Conservation (phyloP, 345 rosid genomes). For the Laguncularia racemosa region DNA sequence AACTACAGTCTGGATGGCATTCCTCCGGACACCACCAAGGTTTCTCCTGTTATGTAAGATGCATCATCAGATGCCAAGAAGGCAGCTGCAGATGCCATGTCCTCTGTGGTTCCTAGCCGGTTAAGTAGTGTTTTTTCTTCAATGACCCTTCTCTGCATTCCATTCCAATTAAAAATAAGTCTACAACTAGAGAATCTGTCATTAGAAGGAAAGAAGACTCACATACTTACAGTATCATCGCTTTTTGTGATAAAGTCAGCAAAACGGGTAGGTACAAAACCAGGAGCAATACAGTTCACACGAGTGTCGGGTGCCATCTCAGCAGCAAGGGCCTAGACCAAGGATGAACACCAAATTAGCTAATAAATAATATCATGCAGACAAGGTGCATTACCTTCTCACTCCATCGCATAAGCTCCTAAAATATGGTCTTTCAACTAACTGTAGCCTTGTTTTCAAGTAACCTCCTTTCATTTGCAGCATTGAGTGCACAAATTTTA, state of each 20-base stretch:
- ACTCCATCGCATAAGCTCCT: too few species aligned
- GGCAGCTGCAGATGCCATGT: conserved; percentile 72
- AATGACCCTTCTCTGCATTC: conserved; percentile 31
- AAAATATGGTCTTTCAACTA: too few species aligned
- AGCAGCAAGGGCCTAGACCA: conserved; percentile 67
- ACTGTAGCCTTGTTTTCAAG: too few species aligned
- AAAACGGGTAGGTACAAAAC: conserved; percentile 83
- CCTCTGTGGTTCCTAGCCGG: conserved; percentile 62
- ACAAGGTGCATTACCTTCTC: too few species aligned
- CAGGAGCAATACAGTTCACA: conserved; percentile 81
- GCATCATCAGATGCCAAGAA: conserved; percentile 82
- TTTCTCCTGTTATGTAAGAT: conserved; percentile 70
- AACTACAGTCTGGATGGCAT: conserved; percentile 65
- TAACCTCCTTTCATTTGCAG: too few species aligned
- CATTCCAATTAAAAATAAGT: conserved; percentile 7
- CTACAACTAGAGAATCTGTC: conserved; percentile 1
- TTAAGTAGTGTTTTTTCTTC: conserved; percentile 60
- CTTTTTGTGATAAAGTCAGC: conserved; percentile 47
- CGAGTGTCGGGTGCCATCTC: conserved; percentile 84
- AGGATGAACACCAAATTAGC: background rate
- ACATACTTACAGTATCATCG: conserved; percentile 38
- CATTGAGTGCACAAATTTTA: too few species aligned
- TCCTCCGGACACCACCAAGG: conserved; percentile 76
- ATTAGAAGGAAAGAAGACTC: background rate
- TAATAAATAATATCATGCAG: too few species aligned